Evolutionary conservation across 2,329 filamentous ascomycete species (phyloP).

Genomic region (Monascus ruber): DNA sequence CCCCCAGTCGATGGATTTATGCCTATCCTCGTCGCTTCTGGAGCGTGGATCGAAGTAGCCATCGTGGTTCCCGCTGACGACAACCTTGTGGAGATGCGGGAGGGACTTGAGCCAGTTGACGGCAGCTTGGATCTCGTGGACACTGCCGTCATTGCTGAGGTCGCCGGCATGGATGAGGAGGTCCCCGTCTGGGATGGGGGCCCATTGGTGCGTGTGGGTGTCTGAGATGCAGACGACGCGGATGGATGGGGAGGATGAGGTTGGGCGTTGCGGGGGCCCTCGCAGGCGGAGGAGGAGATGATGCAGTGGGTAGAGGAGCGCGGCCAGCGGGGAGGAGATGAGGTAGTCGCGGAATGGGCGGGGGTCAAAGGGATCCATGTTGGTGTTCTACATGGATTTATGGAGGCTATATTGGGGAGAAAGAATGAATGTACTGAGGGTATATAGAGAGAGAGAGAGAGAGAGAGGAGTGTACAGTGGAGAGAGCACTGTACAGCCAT

Average conservation of each 20-base stretch:
- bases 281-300: slow-evolving; percentile 55
- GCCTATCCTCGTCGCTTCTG: slow-evolving; percentile 45
- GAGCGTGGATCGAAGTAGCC: slow-evolving; percentile 64
- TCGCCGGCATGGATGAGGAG: slow-evolving; percentile 86
- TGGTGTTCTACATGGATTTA: too few relatives aligned
- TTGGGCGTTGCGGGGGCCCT: slow-evolving; percentile 46
- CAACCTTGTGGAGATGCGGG: slow-evolving; percentile 68
- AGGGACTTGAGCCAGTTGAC: slow-evolving; percentile 69
- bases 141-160: slow-evolving; percentile 61
- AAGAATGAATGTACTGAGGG: too few relatives aligned
- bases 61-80: slow-evolving; percentile 83
- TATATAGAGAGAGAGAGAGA: too few relatives aligned
- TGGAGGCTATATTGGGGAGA: too few relatives aligned
- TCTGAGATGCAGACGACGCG: slow-evolving; percentile 82
- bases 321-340: slow-evolving; percentile 56
- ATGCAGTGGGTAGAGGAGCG: slow-evolving; percentile 53
- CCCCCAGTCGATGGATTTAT: slow-evolving; percentile 48
- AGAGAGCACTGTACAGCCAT: too few relatives aligned
- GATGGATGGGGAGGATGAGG: slow-evolving; percentile 51
- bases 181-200: slow-evolving; percentile 55
- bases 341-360: slow-evolving; percentile 49
- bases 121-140: slow-evolving; percentile 64
- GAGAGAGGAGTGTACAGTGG: too few relatives aligned
- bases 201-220: slow-evolving; percentile 57
- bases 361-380: slow-evolving; percentile 33